Evolutionary conservation across 2,329 filamentous ascomycete genomes (phyloP), one percentile per base, ranked within the genome.

Genomic region (Cadophora malorum): DNA sequence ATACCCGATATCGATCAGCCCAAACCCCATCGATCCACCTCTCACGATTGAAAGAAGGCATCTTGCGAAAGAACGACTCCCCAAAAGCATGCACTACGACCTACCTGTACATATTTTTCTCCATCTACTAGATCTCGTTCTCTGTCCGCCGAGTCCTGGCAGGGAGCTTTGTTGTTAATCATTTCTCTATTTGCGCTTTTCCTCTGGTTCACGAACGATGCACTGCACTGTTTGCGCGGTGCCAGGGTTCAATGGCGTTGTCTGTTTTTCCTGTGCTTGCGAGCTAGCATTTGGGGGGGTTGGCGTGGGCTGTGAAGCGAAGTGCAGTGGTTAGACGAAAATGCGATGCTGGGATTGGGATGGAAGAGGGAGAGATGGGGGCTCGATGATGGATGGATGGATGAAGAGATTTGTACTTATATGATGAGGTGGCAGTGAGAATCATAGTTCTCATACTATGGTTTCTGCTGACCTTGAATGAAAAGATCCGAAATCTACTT

Each of bases 341-440:
- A 50, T 47, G 53, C 31, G 16, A 41, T 45, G 38, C 28, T 56
- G 53, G 63, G 50, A 56, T 14, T 28, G 3, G 28, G 5, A 3
- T 28, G 28, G 28, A 12, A 16, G 38, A 19, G 53, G 19, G 23
- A 21, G 19, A 6, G 28, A 38, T 7, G 21, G 55, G 45, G 33
- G 21, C 14, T 19, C 55, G 12, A 16, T 25, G 56, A 45, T 52
- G 56, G 35, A 47, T 19, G 35, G 4, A 16, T 35, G 31, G 25
- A 16, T 35, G 31, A 25, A 55, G 35, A 61, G 33, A 60, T 55
- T 28, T 66, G 64, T 66, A 66, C 47, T 66, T 61, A 47, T 66
- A 66, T 62, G 47, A 66, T 55, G 64, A 61, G 28, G 56, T 61
- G 55, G 47, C 33, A 31, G 49, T 35, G 14, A 14, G 23, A 21